Percentiles rank a stretch among this genome's conserved stretches.
These are phyloP conservation scores for Domatiomyces catenatus DNA, from an alignment of 2,329 filamentous ascomycete genomes.

Conservation along the genomic window DNA sequence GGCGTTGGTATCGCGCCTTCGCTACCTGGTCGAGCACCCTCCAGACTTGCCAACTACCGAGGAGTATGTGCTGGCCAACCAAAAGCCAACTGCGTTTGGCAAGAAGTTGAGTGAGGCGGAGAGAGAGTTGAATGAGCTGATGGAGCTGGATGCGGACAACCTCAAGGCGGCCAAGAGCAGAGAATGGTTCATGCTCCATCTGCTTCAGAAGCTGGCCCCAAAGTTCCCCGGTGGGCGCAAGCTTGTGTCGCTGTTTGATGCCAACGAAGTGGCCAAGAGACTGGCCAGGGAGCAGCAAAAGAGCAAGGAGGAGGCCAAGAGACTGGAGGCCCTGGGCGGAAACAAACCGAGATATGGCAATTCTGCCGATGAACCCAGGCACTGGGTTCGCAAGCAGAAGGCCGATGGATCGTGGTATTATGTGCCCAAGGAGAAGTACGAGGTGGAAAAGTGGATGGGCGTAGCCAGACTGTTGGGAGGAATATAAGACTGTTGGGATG, in stretches of 20 bases:
- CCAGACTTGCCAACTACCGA: constrained; percentile 1
- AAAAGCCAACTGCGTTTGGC: no score
- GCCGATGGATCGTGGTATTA: not conserved
- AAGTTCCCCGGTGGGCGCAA: constrained; percentile 16
- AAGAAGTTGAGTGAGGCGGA: not conserved
- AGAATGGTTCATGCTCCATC: constrained; percentile 6
- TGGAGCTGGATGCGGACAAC: not conserved
- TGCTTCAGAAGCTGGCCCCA: constrained; percentile 5
- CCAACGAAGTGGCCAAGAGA: constrained; percentile 45
- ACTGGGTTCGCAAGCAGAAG: not conserved
- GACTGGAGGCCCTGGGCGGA: constrained; percentile 5
- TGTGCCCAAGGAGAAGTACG: not conserved
- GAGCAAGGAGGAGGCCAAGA: constrained; percentile 8
- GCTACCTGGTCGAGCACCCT: constrained; percentile 12
- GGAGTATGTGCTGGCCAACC: not conserved
- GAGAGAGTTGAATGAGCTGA: not conserved
- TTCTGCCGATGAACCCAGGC: not conserved
- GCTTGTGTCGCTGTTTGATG: constrained; percentile 42
- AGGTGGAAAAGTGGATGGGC: not conserved
- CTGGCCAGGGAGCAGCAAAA: constrained; percentile 21
- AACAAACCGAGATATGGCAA: not conserved
- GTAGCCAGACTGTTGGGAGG: not conserved
- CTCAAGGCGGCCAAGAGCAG: not conserved
- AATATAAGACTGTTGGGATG: not conserved
- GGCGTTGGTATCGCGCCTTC: constrained; percentile 37